Evolutionary conservation across 1,284 basidiomycete species (phyloP).

Genomic region (Cryptococcus maquisensis): DNA sequence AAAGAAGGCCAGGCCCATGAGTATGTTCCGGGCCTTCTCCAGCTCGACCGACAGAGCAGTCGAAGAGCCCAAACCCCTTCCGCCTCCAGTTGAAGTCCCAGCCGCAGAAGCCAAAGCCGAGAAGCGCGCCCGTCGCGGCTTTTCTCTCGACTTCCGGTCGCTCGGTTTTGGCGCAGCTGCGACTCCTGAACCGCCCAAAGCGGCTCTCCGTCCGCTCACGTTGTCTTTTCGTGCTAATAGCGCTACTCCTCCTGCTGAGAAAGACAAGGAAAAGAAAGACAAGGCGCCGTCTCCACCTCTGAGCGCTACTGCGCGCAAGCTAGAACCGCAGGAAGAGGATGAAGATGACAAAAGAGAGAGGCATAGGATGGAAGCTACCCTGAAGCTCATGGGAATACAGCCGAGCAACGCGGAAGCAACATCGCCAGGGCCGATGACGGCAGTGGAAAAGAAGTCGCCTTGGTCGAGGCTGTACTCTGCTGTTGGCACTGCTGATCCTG

Average conservation of each 20-base stretch:
- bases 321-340: conserved; percentile 68
- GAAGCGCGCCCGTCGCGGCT: conserved; percentile 35
- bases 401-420: not conserved
- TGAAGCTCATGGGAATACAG: conserved; percentile 88
- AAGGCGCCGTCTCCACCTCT: not conserved
- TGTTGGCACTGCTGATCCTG: not conserved
- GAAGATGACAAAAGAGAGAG: conserved; percentile 80
- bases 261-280: not conserved
- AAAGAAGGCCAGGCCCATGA: not conserved
- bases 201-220: conserved; percentile 31
- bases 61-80: not conserved
- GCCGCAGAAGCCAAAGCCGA: conserved; percentile 18
- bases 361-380: conserved; percentile 75
- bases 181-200: conserved; percentile 12
- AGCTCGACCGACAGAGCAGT: not conserved
- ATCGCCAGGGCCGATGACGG: not conserved
- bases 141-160: conserved; percentile 46
- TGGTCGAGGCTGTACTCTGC: conserved; percentile 10
- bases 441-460: conserved; percentile 1
- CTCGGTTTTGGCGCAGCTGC: conserved; percentile 35
- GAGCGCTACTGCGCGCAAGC: conserved; percentile 25
- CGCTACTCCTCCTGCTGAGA: conserved; percentile 3
- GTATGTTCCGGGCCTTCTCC: too few species aligned
- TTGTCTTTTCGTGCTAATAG: conserved; percentile 15
- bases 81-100: not conserved